A percentile compares a stretch with the other conserved stretches of the same genome.
Evolutionary conservation across 768 basidiomycete species (phyloP).

Genomic region (Chalciporus piperatus): DNA sequence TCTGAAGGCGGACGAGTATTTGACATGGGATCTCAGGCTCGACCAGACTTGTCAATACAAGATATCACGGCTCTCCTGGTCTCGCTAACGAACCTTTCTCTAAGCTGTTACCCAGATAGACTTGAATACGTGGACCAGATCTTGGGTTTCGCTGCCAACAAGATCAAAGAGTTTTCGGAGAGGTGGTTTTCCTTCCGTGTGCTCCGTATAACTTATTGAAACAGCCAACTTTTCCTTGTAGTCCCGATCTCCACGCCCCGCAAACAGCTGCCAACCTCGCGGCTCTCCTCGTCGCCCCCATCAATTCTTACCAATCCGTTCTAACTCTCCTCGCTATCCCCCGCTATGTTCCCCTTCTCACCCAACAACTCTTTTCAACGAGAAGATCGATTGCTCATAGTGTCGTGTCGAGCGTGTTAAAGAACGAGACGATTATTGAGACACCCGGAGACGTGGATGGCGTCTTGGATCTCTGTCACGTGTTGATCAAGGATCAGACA

Average conservation of each 20-base stretch:
- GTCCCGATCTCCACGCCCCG: slow-evolving; percentile 83
- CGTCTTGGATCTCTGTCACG: slow-evolving; percentile 88
- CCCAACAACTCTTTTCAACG: slow-evolving; percentile 84
- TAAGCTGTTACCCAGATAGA: slow-evolving; percentile 96
- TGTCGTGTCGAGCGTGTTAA: slow-evolving; percentile 89
- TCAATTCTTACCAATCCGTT: slow-evolving; percentile 94
- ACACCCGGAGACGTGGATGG: slow-evolving; percentile 92
- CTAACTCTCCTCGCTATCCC: slow-evolving; percentile 97
- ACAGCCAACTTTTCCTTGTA: slow-evolving; percentile 29
- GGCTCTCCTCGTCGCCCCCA: slow-evolving; percentile 87
- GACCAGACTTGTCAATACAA: slow-evolving; percentile 95
- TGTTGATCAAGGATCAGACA: slow-evolving; percentile 83
- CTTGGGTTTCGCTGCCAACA: slow-evolving; percentile 81
- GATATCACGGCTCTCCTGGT: slow-evolving; percentile 96
- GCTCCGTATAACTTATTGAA: neutral
- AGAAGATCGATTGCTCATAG: slow-evolving; percentile 93
- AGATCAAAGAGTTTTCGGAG: slow-evolving; percentile 80
- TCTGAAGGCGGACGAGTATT: neutral
- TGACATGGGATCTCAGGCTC: slow-evolving; percentile 55
- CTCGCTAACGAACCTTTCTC: slow-evolving; percentile 89
- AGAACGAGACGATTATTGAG: slow-evolving; percentile 96
- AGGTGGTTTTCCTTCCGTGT: slow-evolving; percentile 45
- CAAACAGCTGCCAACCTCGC: slow-evolving; percentile 91
- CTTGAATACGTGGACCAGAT: slow-evolving; percentile 98
- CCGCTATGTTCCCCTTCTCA: slow-evolving; percentile 79